A percentile compares a stretch with the other conserved stretches of the same genome.
These are phyloP conservation scores for Alliaria petiolata DNA, from an alignment of 345 rosid species.

Conservation along the genomic window DNA sequence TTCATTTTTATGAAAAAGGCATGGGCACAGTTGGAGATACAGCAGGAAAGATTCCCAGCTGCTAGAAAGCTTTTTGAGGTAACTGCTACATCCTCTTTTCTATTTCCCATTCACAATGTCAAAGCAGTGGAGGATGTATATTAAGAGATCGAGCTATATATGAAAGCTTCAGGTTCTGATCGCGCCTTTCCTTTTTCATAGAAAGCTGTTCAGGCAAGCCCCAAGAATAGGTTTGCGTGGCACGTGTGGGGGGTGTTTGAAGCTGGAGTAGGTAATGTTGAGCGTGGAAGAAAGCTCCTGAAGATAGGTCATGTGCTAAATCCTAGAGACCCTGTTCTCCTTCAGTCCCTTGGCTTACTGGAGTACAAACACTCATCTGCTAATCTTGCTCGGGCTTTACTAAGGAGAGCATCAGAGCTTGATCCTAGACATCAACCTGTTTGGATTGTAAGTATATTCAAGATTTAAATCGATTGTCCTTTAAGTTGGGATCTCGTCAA, in stretches of 20 bases:
- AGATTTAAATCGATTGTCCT: too few species aligned
- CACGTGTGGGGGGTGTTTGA: conserved; percentile 97
- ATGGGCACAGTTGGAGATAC: conserved; percentile 94
- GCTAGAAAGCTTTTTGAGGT: conserved; percentile 94
- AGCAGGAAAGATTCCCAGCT: conserved; percentile 62
- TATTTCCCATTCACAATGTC: background rate
- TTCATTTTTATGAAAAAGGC: conserved; percentile 48
- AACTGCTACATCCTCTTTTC: conserved; percentile 1
- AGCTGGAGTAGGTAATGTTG: conserved; percentile 61
- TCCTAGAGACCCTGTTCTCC: conserved; percentile 93
- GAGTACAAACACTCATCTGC: conserved; percentile 86
- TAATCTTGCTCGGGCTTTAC: conserved; percentile 66
- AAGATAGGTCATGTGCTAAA: conserved; percentile 88
- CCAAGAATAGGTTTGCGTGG: conserved; percentile 96
- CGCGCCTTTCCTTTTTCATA: conserved; percentile 14
- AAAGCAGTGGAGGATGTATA: conserved; percentile 2
- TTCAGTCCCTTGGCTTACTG: conserved; percentile 86
- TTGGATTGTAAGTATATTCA: conserved; percentile 73
- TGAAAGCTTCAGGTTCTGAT: conserved; percentile 1
- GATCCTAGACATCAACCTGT: conserved; percentile 93
- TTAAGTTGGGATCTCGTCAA: too few species aligned
- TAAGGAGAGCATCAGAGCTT: conserved; percentile 79
- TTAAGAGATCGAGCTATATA: background rate
- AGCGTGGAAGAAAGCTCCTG: conserved; percentile 77
- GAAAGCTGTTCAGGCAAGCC: conserved; percentile 97